Evolutionary conservation across 2,329 filamentous ascomycete genomes (phyloP), one percentile per base, ranked within the genome.

Genomic region (Plectosphaerella cucumerina): DNA sequence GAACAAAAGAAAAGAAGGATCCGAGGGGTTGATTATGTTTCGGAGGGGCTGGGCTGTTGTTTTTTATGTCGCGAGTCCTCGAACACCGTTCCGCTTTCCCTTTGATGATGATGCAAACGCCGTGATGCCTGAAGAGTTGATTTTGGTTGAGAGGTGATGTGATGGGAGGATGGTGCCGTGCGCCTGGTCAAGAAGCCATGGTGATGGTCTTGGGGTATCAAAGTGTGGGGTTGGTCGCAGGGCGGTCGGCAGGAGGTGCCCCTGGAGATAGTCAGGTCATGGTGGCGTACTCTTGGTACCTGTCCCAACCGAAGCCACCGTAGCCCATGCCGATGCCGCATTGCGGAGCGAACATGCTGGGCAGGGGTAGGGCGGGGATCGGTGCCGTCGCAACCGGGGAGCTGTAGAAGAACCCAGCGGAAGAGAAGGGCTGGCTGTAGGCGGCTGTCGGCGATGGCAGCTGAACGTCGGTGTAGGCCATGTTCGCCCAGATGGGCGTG

Each of bases 281-380:
- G 56, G 89, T 86, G 60, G 89, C 81, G 68, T 92, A 95, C 69
- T 93, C 89, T 65, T 89, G 87, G 67, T 88, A 90, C 60, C 87
- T 80, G 68, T 89, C 90, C 89, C 90, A 96, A 60, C 88, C 89
- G 67, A 95, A 95, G 58, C 85, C 81, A 60, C 82, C 81, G 74
- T 88, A 91, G 53, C 85, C 86, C 54, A 85, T 77, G 65, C 86
- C 86, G 52, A 91, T 83, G 61, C 90, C 90, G 71, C 93, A 97
- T 67, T 90, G 90, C 55, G 87, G 85, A 61, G 89, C 82, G 55
- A 96, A 76, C 82, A 92, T 89, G 73, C 90, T 96, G 42, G 92
- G 91, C 49, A 97, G 78, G 46, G 91, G 88, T 44, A 96, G 79
- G 41, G 85, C 76, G 20, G 90, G 82, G 58, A 95, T 85, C 47